phyloP scores from a whole-genome alignment of 2,329 filamentous ascomycete species.

The Cladophialophora psammophila region DNA sequence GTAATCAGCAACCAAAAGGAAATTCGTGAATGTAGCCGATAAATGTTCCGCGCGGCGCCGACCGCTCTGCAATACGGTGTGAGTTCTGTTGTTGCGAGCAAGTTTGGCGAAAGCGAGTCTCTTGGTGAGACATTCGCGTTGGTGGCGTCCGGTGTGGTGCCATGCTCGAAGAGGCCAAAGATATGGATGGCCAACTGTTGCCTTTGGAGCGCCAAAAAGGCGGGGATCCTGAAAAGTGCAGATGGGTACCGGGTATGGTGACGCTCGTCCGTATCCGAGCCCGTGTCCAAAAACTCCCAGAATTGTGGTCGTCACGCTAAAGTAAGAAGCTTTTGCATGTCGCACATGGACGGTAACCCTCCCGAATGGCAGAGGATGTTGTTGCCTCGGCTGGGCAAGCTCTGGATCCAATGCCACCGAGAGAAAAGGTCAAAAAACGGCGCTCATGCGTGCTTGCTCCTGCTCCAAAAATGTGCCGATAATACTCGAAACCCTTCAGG shows the following conservation, averaged over 20 bases:
- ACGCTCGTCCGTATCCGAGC: neutral
- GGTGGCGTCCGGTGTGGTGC: neutral
- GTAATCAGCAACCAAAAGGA: neutral
- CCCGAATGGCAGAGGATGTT: too few relatives aligned
- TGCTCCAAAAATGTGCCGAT: neutral
- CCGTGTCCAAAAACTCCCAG: neutral
- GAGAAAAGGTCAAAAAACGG: too few relatives aligned
- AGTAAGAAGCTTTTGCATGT: too few relatives aligned
- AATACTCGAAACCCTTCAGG: constrained; percentile 20
- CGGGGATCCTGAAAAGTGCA: neutral
- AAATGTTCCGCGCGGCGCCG: neutral
- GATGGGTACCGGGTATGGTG: neutral
- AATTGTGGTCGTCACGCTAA: neutral
- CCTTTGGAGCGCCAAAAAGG: neutral
- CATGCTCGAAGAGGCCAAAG: neutral
- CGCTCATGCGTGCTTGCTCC: neutral
- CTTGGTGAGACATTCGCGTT: neutral
- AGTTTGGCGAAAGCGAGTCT: neutral
- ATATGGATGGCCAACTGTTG: neutral
- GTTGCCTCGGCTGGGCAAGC: too few relatives aligned
- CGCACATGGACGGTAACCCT: too few relatives aligned
- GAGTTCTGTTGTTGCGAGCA: neutral
- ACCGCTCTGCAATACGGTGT: neutral
- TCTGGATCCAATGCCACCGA: too few relatives aligned
- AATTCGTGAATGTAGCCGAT: neutral